Evolutionary conservation across 2,329 filamentous ascomycete genomes (phyloP).

Genomic region (Fusarium verrucosum): DNA sequence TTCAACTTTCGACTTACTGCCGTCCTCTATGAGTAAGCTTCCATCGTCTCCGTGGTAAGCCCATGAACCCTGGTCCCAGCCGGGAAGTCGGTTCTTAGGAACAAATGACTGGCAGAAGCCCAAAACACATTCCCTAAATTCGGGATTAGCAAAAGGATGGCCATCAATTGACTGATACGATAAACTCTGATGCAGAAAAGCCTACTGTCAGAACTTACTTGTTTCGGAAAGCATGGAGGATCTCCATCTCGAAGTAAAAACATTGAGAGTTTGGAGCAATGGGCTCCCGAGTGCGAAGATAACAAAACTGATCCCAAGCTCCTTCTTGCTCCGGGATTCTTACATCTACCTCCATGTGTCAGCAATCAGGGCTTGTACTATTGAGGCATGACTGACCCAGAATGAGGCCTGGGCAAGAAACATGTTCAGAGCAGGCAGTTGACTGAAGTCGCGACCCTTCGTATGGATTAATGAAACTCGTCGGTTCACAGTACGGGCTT

Average conservation of each 20-base stretch:
- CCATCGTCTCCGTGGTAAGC: background rate
- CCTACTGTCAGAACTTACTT: background rate
- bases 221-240: background rate
- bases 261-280: background rate
- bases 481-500: background rate
- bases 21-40: rapidly evolving
- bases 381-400: background rate
- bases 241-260: background rate
- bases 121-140: background rate
- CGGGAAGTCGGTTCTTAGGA: background rate
- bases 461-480: background rate
- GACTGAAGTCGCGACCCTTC: background rate
- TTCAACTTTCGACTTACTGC: background rate
- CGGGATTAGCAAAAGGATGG: too few relatives aligned
- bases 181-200: too few relatives aligned
- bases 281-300: background rate
- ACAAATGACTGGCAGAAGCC: background rate
- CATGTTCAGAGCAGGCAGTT: background rate
- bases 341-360: background rate
- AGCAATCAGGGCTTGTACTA: background rate
- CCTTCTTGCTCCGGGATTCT: background rate
- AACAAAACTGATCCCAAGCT: background rate
- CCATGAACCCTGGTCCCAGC: background rate
- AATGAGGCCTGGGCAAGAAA: background rate
- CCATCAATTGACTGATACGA: too few relatives aligned